These are phyloP conservation scores for Leccinellum rugosiceps DNA, from an alignment of 768 basidiomycete species.

Conservation along the genomic window DNA sequence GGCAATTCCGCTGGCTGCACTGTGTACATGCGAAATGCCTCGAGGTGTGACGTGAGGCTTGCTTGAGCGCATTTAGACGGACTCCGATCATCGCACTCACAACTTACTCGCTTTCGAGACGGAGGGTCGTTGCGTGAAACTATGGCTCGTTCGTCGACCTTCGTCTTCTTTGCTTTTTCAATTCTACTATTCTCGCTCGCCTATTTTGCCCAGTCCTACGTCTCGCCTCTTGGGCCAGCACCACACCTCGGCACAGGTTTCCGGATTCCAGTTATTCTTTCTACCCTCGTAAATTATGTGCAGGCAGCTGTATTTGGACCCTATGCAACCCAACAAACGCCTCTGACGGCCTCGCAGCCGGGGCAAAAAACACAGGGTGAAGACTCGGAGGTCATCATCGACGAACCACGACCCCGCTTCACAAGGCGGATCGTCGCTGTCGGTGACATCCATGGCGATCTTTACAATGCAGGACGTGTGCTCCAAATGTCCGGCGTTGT, in stretches of 20 bases:
- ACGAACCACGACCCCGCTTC: conserved; percentile 31
- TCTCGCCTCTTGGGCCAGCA: conserved; percentile 31
- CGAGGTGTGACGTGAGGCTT: conserved; percentile 21
- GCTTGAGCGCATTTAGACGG: conserved; percentile 2
- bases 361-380: conserved; percentile 1
- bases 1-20: conserved; percentile 21
- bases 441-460: conserved; percentile 90
- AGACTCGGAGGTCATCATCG: conserved; percentile 8
- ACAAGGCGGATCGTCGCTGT: conserved; percentile 72
- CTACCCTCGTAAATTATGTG: conserved; percentile 24
- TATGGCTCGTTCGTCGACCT: conserved; percentile 26
- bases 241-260: conserved; percentile 28
- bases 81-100: conserved; percentile 6
- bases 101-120: conserved; percentile 6
- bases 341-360: conserved; percentile 5
- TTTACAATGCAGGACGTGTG: conserved; percentile 74
- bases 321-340: conserved; percentile 17
- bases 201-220: conserved; percentile 29
- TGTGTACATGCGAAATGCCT: conserved; percentile 24
- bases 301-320: conserved; percentile 21
- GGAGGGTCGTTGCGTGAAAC: neutral
- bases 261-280: conserved; percentile 20
- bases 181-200: conserved; percentile 30
- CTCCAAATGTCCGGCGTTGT: conserved; percentile 78
- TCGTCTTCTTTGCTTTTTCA: conserved; percentile 20